Percentiles rank a stretch among this genome's conserved stretches.
These are phyloP conservation scores for Trichoderma breve DNA, from an alignment of 2,329 filamentous ascomycete genomes.

Conservation along the genomic window DNA sequence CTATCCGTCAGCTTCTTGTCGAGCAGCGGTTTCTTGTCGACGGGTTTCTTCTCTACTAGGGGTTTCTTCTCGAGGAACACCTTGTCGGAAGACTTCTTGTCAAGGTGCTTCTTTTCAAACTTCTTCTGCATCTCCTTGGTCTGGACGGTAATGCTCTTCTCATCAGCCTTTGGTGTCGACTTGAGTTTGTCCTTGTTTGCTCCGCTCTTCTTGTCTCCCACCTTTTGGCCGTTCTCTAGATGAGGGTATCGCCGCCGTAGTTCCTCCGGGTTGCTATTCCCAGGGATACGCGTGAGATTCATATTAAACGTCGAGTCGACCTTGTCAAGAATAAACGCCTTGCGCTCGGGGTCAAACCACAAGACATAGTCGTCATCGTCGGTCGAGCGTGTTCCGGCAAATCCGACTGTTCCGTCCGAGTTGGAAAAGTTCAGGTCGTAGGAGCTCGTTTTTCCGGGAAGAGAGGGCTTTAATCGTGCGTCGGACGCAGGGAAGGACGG, in stretches of 20 bases:
- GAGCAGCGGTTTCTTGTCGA: not conserved
- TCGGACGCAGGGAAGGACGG: slow-evolving; percentile 50
- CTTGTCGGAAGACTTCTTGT: slow-evolving; percentile 1
- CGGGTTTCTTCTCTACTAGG: slow-evolving; percentile 19
- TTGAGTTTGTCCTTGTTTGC: slow-evolving; percentile 28
- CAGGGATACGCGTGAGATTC: slow-evolving; percentile 73
- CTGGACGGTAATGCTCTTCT: slow-evolving; percentile 26
- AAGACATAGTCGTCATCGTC: slow-evolving; percentile 62
- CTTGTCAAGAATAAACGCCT: slow-evolving; percentile 78
- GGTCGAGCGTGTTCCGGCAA: slow-evolving; percentile 57
- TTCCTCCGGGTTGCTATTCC: slow-evolving; percentile 60
- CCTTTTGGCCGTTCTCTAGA: slow-evolving; percentile 44
- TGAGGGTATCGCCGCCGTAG: slow-evolving; percentile 67
- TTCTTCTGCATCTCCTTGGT: slow-evolving; percentile 32
- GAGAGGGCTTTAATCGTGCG: slow-evolving; percentile 52
- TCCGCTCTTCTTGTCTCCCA: slow-evolving; percentile 28
- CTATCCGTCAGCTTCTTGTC: not conserved
- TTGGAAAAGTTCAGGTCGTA: slow-evolving; percentile 57
- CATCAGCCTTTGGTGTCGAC: slow-evolving; percentile 24
- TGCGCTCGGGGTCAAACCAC: slow-evolving; percentile 70
- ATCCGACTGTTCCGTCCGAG: slow-evolving; percentile 56
- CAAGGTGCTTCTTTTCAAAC: not conserved
- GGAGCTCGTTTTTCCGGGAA: slow-evolving; percentile 48
- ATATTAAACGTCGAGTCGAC: slow-evolving; percentile 82
- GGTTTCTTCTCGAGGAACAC: not conserved